Conservation (phyloP, 2,329 filamentous ascomycete genomes). For the Pyricularia sp. region DNA sequence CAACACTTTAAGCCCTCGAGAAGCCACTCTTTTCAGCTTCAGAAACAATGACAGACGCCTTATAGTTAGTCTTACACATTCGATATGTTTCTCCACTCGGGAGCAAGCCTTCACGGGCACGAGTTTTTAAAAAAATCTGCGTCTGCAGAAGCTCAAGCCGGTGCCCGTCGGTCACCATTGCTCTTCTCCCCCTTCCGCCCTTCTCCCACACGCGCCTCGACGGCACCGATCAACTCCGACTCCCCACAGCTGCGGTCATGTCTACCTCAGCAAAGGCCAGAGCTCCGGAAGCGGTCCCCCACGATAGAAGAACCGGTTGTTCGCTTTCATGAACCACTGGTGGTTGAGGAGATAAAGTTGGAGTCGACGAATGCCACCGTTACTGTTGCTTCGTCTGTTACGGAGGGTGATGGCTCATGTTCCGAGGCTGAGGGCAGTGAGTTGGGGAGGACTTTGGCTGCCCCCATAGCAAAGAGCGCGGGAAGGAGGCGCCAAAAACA, state of each 20-base stretch:
- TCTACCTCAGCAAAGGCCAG: neutral
- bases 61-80: constrained; percentile 8
- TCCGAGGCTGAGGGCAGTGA: constrained; percentile 31
- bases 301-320: constrained; percentile 25
- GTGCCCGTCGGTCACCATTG: constrained; percentile 23
- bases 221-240: neutral
- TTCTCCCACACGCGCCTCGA: constrained; percentile 12
- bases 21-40: neutral
- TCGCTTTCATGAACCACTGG: constrained; percentile 28
- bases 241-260: neutral
- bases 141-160: constrained; percentile 18
- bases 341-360: constrained; percentile 9
- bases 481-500: neutral
- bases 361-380: constrained; percentile 10
- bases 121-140: constrained; percentile 31
- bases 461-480: constrained; percentile 17
- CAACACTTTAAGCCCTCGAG: neutral
- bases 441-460: neutral
- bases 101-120: constrained; percentile 46
- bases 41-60: neutral
- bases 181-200: constrained; percentile 27
- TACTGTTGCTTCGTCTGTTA: constrained; percentile 17
- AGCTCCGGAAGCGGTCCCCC: neutral
- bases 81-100: constrained; percentile 45
- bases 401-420: constrained; percentile 36